These are phyloP conservation scores for Cladorrhinum samala DNA, from an alignment of 495 filamentous ascomycete genomes.

Conservation along the genomic window DNA sequence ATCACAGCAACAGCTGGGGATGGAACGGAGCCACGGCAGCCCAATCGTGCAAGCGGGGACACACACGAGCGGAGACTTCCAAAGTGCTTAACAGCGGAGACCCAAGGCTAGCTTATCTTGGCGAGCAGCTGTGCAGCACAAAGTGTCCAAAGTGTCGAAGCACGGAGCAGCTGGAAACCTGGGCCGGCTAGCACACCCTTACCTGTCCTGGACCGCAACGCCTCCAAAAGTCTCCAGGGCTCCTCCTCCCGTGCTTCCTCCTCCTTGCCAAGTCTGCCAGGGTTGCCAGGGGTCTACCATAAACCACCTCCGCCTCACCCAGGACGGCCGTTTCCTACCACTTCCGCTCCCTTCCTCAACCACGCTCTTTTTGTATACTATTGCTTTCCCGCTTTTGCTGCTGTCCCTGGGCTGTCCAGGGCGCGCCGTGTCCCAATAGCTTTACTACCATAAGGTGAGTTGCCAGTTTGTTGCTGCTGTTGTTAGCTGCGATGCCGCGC, in stretches of 20 bases:
- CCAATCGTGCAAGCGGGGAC: slow-evolving; percentile 28
- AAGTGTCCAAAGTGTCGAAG: too few relatives aligned
- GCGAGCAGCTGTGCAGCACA: not conserved
- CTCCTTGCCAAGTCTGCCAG: slow-evolving; percentile 9
- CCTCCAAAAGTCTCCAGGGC: slow-evolving; percentile 16
- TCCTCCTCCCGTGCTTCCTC: too few relatives aligned
- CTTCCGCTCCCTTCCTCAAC: slow-evolving; percentile 19
- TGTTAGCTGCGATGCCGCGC: too few relatives aligned
- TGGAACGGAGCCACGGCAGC: slow-evolving; percentile 25
- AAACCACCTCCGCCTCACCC: slow-evolving; percentile 29
- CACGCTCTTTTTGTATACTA: slow-evolving; percentile 33
- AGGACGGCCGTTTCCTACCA: slow-evolving; percentile 26
- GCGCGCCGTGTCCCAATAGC: slow-evolving; percentile 33
- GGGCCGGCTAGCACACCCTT: slow-evolving; percentile 18
- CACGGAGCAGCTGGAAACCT: too few relatives aligned
- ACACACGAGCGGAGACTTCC: slow-evolving; percentile 24
- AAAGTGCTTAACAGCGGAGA: slow-evolving; percentile 11
- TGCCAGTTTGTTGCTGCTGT: not conserved
- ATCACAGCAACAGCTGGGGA: too few relatives aligned
- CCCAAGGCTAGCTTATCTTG: not conserved
- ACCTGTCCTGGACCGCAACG: slow-evolving; percentile 16
- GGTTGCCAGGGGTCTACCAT: slow-evolving; percentile 13
- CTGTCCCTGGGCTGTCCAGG: slow-evolving; percentile 33
- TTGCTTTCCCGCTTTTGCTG: slow-evolving; percentile 23
- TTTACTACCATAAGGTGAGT: slow-evolving; percentile 25